Base-by-base conservation (phyloP, 2,329 filamentous ascomycete genomes). In the Helminthosporium solani region DNA sequence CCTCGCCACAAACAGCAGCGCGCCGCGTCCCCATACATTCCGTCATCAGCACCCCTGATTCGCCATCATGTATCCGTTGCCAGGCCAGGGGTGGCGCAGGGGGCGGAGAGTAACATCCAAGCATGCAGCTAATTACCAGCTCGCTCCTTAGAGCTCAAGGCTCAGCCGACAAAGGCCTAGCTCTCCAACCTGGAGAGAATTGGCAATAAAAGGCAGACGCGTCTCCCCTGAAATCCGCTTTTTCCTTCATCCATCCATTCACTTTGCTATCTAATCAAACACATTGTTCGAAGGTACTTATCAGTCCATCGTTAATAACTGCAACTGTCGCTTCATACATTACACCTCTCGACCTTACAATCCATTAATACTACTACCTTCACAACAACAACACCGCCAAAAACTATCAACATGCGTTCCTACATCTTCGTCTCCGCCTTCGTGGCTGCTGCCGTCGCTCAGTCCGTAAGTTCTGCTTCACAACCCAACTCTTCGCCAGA, bases 391-490 rank as follows among this genome's bases (percentile, higher is more conserved):
- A 37, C 49, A 42, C 40, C 46, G 21, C 44, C 33, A 27, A 52
- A 41, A 33, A 50, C 42, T 28, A 21, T 53, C 60, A 66, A 57
- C 7, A 68, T 68, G 64, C 64, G 63, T 46, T 52, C 63, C 52
- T 57, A 57, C 44, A 46, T 61, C 57, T 55, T 64, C 55, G 52
- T 59, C 56, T 59, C 63, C 36, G 58, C 56, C 46, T 58, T 68
- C 52, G 62, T 59, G 55, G 54, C 50, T 47, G 59, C 53, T 49
- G 63, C 64, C 25, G 40, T 46, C 19, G 28, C 8, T 31, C 44
- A 51, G 40, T 57, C 47, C 15, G 43, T 51, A 47, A 42, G 44
- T 46, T 8, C 5, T 35, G 1, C 21, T 11, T 16, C 15, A 37
- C 31, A 16, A 19, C 31, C 19, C 38, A 27, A 25, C 23, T 15